Evolutionary conservation across 768 basidiomycete genomes (phyloP).

Genomic region (Lanmaoa pseudosensibilis): DNA sequence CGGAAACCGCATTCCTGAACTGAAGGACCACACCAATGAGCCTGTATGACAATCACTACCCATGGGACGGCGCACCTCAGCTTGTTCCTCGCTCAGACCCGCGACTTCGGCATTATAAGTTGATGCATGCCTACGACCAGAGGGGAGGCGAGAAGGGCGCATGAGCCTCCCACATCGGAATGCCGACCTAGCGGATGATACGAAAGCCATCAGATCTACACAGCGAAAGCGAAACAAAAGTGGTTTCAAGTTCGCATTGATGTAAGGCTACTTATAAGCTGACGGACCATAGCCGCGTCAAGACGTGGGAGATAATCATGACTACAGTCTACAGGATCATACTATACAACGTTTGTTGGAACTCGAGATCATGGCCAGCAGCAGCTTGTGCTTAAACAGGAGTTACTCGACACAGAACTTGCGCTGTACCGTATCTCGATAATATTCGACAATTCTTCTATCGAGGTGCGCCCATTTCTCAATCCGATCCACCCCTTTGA

Average conservation of each 20-base stretch:
- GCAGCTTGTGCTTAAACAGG: not conserved
- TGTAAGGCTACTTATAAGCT: not conserved
- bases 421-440: constrained; percentile 24
- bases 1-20: constrained; percentile 78
- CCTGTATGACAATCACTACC: not conserved
- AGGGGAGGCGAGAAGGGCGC: not conserved
- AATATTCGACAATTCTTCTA: constrained; percentile 55
- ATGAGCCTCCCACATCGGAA: constrained; percentile 1
- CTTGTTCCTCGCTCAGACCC: constrained; percentile 77
- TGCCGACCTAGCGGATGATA: constrained; percentile 14
- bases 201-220: constrained; percentile 9
- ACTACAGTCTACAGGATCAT: too few relatives aligned
- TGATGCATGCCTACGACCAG: constrained; percentile 33
- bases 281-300: constrained; percentile 19
- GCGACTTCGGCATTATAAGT: constrained; percentile 74
- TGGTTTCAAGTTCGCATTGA: not conserved
- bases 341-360: too few relatives aligned
- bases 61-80: constrained; percentile 53
- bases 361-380: not conserved
- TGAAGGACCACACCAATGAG: constrained; percentile 30
- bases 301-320: constrained; percentile 1
- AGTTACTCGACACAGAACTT: constrained; percentile 25
- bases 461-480: constrained; percentile 75
- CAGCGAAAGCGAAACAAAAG: not conserved
- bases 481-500: constrained; percentile 68